A percentile compares a stretch with the other conserved stretches of the same genome.
phyloP scores from a whole-genome alignment of 2,329 filamentous ascomycete genomes.

The Sarocladium kiliense region DNA sequence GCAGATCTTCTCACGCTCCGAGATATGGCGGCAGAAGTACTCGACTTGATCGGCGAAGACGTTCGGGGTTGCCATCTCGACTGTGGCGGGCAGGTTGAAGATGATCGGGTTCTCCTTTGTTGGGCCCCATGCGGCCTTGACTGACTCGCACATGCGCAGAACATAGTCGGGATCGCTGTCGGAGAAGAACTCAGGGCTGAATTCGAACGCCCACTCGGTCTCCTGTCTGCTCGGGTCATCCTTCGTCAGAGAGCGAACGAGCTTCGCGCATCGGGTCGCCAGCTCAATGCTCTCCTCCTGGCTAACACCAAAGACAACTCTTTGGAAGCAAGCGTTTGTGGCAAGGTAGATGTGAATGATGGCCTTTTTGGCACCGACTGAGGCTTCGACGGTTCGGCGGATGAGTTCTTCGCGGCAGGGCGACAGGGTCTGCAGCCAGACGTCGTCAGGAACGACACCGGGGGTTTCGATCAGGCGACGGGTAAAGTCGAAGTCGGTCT shows the following conservation, averaged over 20 bases:
- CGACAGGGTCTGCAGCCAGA: conserved; percentile 86
- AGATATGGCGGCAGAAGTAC: conserved; percentile 84
- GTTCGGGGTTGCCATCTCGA: conserved; percentile 92
- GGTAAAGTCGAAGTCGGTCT: conserved; percentile 96
- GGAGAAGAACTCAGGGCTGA: conserved; percentile 84
- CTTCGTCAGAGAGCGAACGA: conserved; percentile 87
- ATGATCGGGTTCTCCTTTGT: conserved; percentile 77
- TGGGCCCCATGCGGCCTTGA: conserved; percentile 90
- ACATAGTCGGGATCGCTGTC: conserved; percentile 83
- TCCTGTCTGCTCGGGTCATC: conserved; percentile 53
- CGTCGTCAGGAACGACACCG: conserved; percentile 78
- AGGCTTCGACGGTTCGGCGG: conserved; percentile 78
- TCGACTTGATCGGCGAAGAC: conserved; percentile 96
- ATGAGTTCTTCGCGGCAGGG: conserved; percentile 92
- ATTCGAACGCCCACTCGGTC: conserved; percentile 74
- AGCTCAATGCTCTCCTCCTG: conserved; percentile 77
- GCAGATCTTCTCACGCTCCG: conserved; percentile 78
- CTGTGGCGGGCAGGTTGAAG: conserved; percentile 94
- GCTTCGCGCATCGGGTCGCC: conserved; percentile 80
- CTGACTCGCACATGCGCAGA: conserved; percentile 80
- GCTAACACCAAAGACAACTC: conserved; percentile 82
- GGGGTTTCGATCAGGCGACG: conserved; percentile 80
- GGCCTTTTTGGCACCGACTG: conserved; percentile 86
- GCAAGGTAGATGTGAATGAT: conserved; percentile 95
- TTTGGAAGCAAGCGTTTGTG: conserved; percentile 91